Conservation (phyloP, 495 filamentous ascomycete species). For the Xylaria intraflava region DNA sequence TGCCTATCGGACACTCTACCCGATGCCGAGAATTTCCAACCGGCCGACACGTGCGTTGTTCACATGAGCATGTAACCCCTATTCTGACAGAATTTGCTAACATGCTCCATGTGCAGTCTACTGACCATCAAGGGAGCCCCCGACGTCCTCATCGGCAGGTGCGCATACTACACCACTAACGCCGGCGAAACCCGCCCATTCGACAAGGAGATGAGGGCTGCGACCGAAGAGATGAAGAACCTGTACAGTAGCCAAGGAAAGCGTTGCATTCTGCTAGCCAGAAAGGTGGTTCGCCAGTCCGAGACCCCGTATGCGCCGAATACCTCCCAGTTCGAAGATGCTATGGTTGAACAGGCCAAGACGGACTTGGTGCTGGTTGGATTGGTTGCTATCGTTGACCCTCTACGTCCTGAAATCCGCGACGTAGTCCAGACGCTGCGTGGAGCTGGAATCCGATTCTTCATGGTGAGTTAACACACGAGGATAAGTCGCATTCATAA, state of each 20-base stretch:
- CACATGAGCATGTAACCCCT: background rate
- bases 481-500: background rate
- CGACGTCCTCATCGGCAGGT: slow-evolving; percentile 54
- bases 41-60: slow-evolving; percentile 35
- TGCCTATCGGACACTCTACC: slow-evolving; percentile 33
- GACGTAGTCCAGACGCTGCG: slow-evolving; percentile 52
- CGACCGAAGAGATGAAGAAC: slow-evolving; percentile 51
- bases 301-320: slow-evolving; percentile 26
- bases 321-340: slow-evolving; percentile 46
- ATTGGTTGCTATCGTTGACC: slow-evolving; percentile 60
- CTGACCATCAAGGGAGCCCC: slow-evolving; percentile 62
- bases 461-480: slow-evolving; percentile 40
- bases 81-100: background rate
- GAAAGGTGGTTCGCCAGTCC: slow-evolving; percentile 42
- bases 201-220: slow-evolving; percentile 25
- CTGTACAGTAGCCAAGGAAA: slow-evolving; percentile 57
- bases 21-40: slow-evolving; percentile 29
- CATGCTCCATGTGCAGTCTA: slow-evolving; percentile 16
- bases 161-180: slow-evolving; percentile 40
- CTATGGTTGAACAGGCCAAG: slow-evolving; percentile 41
- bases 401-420: slow-evolving; percentile 58
- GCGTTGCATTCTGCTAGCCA: slow-evolving; percentile 59
- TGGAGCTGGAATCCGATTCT: slow-evolving; percentile 56
- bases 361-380: slow-evolving; percentile 54
- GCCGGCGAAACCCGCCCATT: slow-evolving; percentile 43